Evolutionary conservation across 495 filamentous ascomycete species (phyloP), one percentile per base, ranked within the genome.

Genomic region (Choiromyces venosus): DNA sequence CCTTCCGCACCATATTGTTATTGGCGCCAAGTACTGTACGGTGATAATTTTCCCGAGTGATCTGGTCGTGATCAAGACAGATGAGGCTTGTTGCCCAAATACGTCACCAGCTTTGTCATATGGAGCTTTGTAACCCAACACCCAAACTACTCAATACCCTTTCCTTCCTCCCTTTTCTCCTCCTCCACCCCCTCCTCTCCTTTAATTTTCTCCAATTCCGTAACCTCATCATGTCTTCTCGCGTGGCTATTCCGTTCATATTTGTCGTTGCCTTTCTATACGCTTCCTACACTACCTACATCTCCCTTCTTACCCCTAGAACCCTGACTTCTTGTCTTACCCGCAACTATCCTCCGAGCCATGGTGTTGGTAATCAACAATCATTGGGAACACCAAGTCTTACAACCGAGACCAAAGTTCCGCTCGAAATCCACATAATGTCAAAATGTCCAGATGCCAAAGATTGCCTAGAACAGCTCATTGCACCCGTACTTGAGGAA

Each of bases 341-440:
- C 33, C 29, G 29, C 33, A 9, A 21, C 66, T 14, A 29, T 40
- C 37, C 33, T 21, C 37, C 66, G 21, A 40, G 33, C 3, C 33
- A 19, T 68, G 16, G 21, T 25, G 33, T 44, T 21, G 66, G 18
- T 39, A 29, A 68, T 2, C 37, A 40, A n/a, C 37, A 37, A 4
- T n/a, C 10, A 68, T 21, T 68, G 36, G 16, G 52, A 12, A 29
- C 52, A 14, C 25, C 12, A 33, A 16, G 33, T 68, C 33, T n/a
- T 68, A 2, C 21, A 19, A 16, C 33, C 39, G 66, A 6, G 25
- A 61, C 75, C 14, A 87, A 85, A 68, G 89, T 97, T 16, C 90
- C 93, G 4, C 84, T 99, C 12, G 95, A 99, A 80, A 91, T 92
- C 71, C 92, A 96, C 80, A 91, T 97, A 74, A 97, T 97, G 91